These are phyloP conservation scores for Populus hybrid DNA, from an alignment of 441 rosid genomes.

Conservation along the genomic window DNA sequence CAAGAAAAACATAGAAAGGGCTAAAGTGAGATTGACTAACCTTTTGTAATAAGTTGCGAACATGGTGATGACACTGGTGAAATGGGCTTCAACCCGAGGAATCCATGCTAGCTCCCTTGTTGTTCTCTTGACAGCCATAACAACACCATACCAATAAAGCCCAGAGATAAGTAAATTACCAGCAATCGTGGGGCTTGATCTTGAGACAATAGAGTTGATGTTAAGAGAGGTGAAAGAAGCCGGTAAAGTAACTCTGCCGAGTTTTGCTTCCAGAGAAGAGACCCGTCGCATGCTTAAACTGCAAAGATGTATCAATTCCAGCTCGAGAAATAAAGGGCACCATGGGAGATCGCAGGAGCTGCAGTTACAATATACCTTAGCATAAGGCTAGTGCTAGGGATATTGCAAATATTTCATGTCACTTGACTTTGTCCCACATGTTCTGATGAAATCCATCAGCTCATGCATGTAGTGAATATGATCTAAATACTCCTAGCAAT, in stretches of 20 bases:
- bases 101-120: conserved; percentile 41
- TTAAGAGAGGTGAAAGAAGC: background rate
- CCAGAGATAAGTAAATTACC: conserved; percentile 27
- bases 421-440: no score
- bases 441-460: no score
- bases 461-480: no score
- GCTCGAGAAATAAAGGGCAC: conserved; percentile 40
- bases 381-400: no score
- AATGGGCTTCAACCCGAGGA: conserved; percentile 32
- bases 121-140: conserved; percentile 33
- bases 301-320: conserved; percentile 46
- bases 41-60: conserved; percentile 40
- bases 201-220: conserved; percentile 30
- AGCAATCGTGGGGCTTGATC: conserved; percentile 23
- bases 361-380: background rate
- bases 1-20: background rate
- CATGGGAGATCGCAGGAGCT: conserved; percentile 35
- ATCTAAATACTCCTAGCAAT: no score
- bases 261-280: conserved; percentile 36
- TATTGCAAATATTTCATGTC: no score
- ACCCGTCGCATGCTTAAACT: conserved; percentile 33
- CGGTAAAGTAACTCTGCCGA: conserved; percentile 16
- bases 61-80: conserved; percentile 32
- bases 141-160: conserved; percentile 38
- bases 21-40: conserved; percentile 19